Evolutionary conservation across 352 stramenopile species (phyloP).

Genomic region (Pythium sp.): DNA sequence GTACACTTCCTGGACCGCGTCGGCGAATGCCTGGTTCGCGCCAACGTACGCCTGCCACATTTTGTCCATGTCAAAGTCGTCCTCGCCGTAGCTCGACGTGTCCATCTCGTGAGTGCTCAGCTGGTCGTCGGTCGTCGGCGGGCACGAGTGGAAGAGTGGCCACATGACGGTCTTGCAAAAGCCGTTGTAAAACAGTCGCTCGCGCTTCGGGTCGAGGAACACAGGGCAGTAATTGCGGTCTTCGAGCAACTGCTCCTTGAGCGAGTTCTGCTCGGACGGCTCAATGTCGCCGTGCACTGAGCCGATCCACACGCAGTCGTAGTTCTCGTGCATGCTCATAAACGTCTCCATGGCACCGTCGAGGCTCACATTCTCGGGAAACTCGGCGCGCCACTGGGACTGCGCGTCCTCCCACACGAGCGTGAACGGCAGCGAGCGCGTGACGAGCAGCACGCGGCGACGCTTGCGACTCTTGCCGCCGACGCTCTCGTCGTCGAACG

Average conservation of each 20-base stretch:
- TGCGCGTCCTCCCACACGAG: constrained; percentile 77
- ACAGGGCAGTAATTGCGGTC: constrained; percentile 91
- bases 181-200: constrained; percentile 88
- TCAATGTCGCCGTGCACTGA: constrained; percentile 81
- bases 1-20: constrained; percentile 85
- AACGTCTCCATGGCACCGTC: constrained; percentile 81
- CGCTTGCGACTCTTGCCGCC: constrained; percentile 32
- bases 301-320: constrained; percentile 84
- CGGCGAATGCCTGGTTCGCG: constrained; percentile 83
- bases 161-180: constrained; percentile 92
- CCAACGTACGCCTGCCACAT: constrained; percentile 91
- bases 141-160: constrained; percentile 89
- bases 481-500: constrained; percentile 24
- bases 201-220: constrained; percentile 85
- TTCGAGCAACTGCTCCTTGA: constrained; percentile 84
- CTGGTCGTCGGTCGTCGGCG: constrained; percentile 77
- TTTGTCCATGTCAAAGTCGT: constrained; percentile 73
- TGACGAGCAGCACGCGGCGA: constrained; percentile 71
- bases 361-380: constrained; percentile 63
- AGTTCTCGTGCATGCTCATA: constrained; percentile 70
- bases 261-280: constrained; percentile 71
- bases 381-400: constrained; percentile 81
- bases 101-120: constrained; percentile 58
- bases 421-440: constrained; percentile 71
- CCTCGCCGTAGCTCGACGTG: constrained; percentile 36